phyloP scores from a whole-genome alignment of 2,329 filamentous ascomycete genomes.

The Falciphora oryzae region DNA sequence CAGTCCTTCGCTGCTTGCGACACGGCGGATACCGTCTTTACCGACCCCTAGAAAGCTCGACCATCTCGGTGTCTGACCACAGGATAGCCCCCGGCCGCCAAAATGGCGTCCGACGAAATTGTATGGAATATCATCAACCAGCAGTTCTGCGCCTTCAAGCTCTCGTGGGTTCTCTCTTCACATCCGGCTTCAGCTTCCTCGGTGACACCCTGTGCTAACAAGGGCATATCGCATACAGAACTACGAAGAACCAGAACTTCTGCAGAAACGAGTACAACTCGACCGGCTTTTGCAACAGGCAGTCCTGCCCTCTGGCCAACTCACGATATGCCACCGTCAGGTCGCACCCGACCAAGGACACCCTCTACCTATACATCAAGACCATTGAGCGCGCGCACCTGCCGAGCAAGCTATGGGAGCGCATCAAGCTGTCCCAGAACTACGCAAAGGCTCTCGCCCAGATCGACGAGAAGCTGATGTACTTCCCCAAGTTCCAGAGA shows the following conservation, averaged over 20 bases:
- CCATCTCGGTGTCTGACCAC: neutral
- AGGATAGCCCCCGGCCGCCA: constrained; percentile 17
- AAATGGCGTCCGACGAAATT: constrained; percentile 90
- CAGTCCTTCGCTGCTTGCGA: neutral
- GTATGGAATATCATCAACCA: constrained; percentile 97
- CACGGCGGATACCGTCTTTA: neutral
- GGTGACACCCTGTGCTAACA: neutral
- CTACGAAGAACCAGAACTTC: constrained; percentile 80
- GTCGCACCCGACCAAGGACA: constrained; percentile 53
- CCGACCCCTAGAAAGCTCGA: neutral
- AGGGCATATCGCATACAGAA: constrained; percentile 18
- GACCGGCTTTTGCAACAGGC: constrained; percentile 46
- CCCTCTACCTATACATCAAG: constrained; percentile 95
- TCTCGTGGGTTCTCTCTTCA: constrained; percentile 58
- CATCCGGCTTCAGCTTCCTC: neutral
- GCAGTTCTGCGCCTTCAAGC: constrained; percentile 90
- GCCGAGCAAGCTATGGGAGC: constrained; percentile 91
- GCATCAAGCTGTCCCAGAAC: constrained; percentile 82
- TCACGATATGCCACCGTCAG: constrained; percentile 89
- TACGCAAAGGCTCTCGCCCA: constrained; percentile 82
- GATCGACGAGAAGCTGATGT: constrained; percentile 79
- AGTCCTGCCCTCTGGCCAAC: constrained; percentile 88
- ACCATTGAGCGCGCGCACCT: constrained; percentile 83
- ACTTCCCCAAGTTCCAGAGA: constrained; percentile 89
- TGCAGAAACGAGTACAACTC: constrained; percentile 89